Conservation (phyloP, 768 basidiomycete species). For the Lactarius evosmus region DNA sequence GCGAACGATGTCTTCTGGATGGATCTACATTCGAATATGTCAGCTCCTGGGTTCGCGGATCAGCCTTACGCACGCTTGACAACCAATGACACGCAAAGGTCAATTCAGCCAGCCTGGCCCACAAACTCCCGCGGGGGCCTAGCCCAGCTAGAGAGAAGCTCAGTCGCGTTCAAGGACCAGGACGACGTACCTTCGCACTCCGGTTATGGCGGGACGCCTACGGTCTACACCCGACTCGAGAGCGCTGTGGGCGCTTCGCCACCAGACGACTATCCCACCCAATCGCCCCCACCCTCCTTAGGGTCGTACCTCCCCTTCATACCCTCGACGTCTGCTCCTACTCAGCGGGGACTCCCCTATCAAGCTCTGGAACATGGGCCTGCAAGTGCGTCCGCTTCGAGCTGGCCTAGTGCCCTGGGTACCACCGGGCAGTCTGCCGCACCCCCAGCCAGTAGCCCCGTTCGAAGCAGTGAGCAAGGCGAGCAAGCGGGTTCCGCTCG, state of each 20-base stretch:
- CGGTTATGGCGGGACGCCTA: neutral
- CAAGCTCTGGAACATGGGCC: neutral
- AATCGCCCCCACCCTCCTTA: constrained; percentile 1
- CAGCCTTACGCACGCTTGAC: neutral
- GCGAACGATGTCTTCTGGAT: neutral
- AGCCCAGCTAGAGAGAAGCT: neutral
- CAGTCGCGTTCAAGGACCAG: neutral
- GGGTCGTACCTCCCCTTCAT: neutral
- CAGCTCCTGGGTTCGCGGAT: constrained; percentile 1
- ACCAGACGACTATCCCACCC: neutral
- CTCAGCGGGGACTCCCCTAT: neutral
- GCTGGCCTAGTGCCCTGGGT: neutral
- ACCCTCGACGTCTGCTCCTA: neutral
- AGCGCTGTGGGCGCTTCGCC: neutral
- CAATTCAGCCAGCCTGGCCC: neutral
- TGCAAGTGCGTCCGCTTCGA: neutral
- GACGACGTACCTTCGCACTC: neutral
- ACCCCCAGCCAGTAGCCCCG: neutral
- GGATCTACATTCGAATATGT: neutral
- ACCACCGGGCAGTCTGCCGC: neutral
- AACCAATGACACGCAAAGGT: neutral
- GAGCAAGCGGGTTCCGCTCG: neutral
- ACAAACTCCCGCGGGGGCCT: neutral
- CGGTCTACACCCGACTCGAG: neutral
- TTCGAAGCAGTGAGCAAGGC: neutral